Percentiles rank a stretch among this genome's conserved stretches.
These are phyloP conservation scores for Cordyceps tenuipes DNA, from an alignment of 2,329 filamentous ascomycete genomes.

Conservation along the genomic window DNA sequence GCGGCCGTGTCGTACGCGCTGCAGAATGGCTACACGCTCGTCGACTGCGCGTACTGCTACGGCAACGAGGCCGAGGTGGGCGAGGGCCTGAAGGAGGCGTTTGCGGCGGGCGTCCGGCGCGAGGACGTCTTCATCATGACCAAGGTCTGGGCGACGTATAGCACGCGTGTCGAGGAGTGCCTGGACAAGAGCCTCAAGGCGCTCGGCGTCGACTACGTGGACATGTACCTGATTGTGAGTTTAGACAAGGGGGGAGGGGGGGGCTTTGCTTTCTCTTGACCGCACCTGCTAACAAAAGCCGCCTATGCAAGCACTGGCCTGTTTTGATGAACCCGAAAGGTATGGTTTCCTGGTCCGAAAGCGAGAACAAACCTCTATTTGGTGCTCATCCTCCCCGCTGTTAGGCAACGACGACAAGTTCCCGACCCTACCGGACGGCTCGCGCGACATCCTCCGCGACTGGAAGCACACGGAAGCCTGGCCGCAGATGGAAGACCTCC, in stretches of 20 bases:
- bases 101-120: conserved; percentile 61
- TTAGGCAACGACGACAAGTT: conserved; percentile 62
- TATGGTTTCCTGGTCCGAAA: conserved; percentile 17
- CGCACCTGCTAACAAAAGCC: not conserved
- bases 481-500: conserved; percentile 64
- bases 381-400: not conserved
- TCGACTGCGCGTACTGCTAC: conserved; percentile 71
- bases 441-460: conserved; percentile 60
- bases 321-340: conserved; percentile 71
- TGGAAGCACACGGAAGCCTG: conserved; percentile 70
- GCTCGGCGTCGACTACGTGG: conserved; percentile 71
- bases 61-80: conserved; percentile 80
- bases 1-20: conserved; percentile 52
- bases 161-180: conserved; percentile 58
- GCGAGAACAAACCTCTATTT: no score
- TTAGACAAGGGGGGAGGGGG: no score
- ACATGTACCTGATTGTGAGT: conserved; percentile 61
- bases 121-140: conserved; percentile 77
- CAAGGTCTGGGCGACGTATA: conserved; percentile 80
- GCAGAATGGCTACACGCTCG: conserved; percentile 46
- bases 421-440: conserved; percentile 65
- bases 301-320: conserved; percentile 59
- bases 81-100: conserved; percentile 64
- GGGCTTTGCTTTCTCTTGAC: not conserved
- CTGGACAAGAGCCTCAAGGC: conserved; percentile 65